phyloP scores from a whole-genome alignment of 768 basidiomycete genomes.

The Suillus tomentosus region DNA sequence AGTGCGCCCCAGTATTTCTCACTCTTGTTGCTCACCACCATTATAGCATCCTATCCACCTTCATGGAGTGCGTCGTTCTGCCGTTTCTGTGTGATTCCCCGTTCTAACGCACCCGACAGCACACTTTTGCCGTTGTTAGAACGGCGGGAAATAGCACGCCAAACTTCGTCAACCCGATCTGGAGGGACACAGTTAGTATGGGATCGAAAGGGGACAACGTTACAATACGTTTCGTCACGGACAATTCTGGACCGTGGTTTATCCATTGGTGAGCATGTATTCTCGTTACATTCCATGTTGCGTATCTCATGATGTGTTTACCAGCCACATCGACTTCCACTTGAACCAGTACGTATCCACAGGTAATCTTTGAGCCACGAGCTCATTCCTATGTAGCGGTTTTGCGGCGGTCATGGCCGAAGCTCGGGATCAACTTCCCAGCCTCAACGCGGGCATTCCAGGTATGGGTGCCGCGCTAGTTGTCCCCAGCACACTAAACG shows the following conservation, averaged over 20 bases:
- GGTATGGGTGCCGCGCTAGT: constrained; percentile 14
- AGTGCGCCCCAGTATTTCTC: constrained; percentile 13
- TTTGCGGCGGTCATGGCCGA: constrained; percentile 35
- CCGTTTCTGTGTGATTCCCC: neutral
- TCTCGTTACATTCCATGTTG: neutral
- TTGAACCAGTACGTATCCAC: constrained; percentile 22
- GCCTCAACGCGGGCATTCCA: constrained; percentile 15
- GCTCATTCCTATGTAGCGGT: constrained; percentile 23
- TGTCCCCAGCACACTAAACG: neutral
- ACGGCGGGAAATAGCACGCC: constrained; percentile 30
- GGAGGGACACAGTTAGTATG: constrained; percentile 37
- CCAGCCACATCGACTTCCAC: constrained; percentile 36
- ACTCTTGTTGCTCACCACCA: neutral
- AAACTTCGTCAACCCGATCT: constrained; percentile 41
- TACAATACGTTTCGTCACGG: constrained; percentile 60
- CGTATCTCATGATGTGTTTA: constrained; percentile 5
- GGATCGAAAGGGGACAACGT: constrained; percentile 43
- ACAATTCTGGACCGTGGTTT: constrained; percentile 69
- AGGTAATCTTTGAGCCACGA: neutral
- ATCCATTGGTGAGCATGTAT: constrained; percentile 38
- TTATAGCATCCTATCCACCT: constrained; percentile 42
- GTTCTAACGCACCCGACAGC: constrained; percentile 24
- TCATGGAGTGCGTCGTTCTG: constrained; percentile 37
- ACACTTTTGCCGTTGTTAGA: constrained; percentile 41
- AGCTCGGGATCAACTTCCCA: constrained; percentile 20